Base-by-base conservation (phyloP, 257 asterid genomes). In the Phtheirospermum japonicum region DNA sequence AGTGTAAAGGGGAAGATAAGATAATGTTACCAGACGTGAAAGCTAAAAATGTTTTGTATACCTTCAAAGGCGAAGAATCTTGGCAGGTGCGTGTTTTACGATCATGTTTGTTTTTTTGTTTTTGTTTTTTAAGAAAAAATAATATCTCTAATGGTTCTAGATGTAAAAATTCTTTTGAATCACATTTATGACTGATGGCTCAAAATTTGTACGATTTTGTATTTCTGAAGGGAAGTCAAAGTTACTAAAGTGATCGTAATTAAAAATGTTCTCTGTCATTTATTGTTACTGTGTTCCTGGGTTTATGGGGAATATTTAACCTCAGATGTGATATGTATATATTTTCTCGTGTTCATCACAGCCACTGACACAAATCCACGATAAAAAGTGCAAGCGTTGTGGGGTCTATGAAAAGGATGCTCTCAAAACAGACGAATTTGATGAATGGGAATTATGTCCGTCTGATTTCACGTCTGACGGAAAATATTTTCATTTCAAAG, bases 381-480 rank as follows among this genome's bases (percentile, higher is more conserved):
- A 71, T 39, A 69, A 64, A 51, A 87, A 87, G 75, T 90, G 97
- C 79, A 87, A 85, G 70, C 84, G 96, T 0, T 90, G 97, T 61
- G 96, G 97, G 53, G 18, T 90, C 63, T 90, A 85, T 50, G 97
- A 87, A 79, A 65, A 79, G 66, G 93, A 85, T 72, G 54, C 81
- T n/a, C 30, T 90, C 55, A 75, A 59, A 57, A 34, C 88, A 42
- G 85, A 78, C 2, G 87, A 79, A 51, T 80, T 85, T 57, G 95
- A 85, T 42, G 96, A 90, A 66, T 90, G 97, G 96, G 97, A 90
- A 75, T 65, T 87, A 14, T 90, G 96, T 69, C 80, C 90, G 4
- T 79, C 90, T 54, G 95, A 83, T 76, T 90, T 90, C 82, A 72
- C 73, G 10, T 33, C 82, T 46, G 78, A 80, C 65, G 93, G 96